Conservation (phyloP, 1,284 basidiomycete genomes). For the Wallemia hederae region DNA sequence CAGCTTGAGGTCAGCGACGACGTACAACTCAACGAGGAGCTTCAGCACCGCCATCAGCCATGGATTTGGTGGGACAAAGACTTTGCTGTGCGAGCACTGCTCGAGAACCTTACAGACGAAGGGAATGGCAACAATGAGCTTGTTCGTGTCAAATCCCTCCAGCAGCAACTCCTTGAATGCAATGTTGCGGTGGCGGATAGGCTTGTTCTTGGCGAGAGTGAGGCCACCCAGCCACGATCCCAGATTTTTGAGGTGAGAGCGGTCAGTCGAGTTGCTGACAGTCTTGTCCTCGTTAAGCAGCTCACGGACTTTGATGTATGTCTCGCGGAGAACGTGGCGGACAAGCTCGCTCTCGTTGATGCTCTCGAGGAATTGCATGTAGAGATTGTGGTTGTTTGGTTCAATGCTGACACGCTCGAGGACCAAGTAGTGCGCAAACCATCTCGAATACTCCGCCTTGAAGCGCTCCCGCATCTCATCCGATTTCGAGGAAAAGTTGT, state of each 20-base stretch:
- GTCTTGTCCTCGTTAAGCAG: constrained; percentile 82
- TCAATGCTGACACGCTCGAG: constrained; percentile 86
- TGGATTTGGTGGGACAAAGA: constrained; percentile 89
- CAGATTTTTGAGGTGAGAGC: constrained; percentile 70
- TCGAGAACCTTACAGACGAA: constrained; percentile 95
- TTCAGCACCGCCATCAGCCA: constrained; percentile 91
- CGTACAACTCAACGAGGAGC: constrained; percentile 79
- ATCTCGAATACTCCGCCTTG: constrained; percentile 50
- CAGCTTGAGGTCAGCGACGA: constrained; percentile 82
- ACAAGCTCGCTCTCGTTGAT: constrained; percentile 32
- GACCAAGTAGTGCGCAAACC: constrained; percentile 95
- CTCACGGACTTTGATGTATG: constrained; percentile 51
- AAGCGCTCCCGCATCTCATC: constrained; percentile 54
- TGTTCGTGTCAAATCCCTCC: constrained; percentile 76
- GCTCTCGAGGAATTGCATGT: constrained; percentile 70
- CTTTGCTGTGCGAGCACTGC: constrained; percentile 57
- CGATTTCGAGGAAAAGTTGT: constrained; percentile 67
- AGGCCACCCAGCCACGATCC: constrained; percentile 83
- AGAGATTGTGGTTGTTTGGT: constrained; percentile 87
- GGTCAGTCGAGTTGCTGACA: constrained; percentile 53
- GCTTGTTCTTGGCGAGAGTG: constrained; percentile 68
- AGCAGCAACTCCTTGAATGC: constrained; percentile 89
- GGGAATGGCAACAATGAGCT: constrained; percentile 79
- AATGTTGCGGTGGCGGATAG: constrained; percentile 74
- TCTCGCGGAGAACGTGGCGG: constrained; percentile 70